Percentiles rank a stretch among this genome's conserved stretches.
phyloP scores from a whole-genome alignment of 1,139 yeast species.

The Geotrichum histeridarum region DNA sequence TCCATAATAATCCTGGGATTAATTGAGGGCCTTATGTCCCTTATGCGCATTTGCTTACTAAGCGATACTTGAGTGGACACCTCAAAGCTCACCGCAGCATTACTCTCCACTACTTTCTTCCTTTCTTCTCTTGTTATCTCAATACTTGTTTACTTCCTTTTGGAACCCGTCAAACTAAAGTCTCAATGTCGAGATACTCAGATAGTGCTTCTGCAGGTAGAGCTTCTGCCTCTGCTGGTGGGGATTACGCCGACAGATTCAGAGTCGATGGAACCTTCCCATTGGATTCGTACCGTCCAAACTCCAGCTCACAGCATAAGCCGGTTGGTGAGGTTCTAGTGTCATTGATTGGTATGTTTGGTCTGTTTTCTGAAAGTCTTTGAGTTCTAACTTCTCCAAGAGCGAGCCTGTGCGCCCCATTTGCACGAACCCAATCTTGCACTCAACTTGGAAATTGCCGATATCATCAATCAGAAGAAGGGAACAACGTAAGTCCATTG shows the following conservation, averaged over 20 bases:
- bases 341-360: slow-evolving; percentile 28
- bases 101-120: background rate
- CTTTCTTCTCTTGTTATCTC: background rate
- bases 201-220: slow-evolving; percentile 8
- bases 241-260: slow-evolving; percentile 39
- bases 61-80: slow-evolving; percentile 1
- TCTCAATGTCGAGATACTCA: slow-evolving; percentile 18
- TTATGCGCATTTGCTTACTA: no score
- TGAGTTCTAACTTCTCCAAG: slow-evolving; percentile 39
- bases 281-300: slow-evolving; percentile 21
- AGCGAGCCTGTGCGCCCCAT: slow-evolving; percentile 85
- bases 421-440: slow-evolving; percentile 84
- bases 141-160: background rate
- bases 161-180: background rate
- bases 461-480: slow-evolving; percentile 85
- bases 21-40: no score
- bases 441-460: slow-evolving; percentile 87
- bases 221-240: slow-evolving; percentile 19
- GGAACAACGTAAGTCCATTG: slow-evolving; percentile 50
- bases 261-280: slow-evolving; percentile 34
- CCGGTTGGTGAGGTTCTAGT: slow-evolving; percentile 26
- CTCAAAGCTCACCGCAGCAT: background rate
- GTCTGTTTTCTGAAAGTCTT: slow-evolving; percentile 37
- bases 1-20: no score
- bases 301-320: slow-evolving; percentile 19